Evolutionary conservation across 2,329 filamentous ascomycete species (phyloP).

Genomic region (Colletotrichum australisinense): DNA sequence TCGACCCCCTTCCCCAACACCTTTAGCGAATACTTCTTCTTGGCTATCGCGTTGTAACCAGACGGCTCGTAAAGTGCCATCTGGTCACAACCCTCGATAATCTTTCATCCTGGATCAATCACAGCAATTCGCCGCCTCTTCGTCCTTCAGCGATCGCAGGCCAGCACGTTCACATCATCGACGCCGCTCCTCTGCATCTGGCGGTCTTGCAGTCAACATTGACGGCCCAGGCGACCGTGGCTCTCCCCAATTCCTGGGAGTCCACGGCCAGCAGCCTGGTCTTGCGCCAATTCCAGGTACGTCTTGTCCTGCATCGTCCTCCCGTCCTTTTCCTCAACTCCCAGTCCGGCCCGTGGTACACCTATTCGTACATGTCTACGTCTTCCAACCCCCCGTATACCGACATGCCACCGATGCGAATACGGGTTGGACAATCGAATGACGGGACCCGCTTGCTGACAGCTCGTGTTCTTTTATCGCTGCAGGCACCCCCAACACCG

Average conservation of each 20-base stretch:
- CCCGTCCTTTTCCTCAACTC: constrained; percentile 24
- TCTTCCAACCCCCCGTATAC: constrained; percentile 15
- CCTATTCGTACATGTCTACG: background rate
- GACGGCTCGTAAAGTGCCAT: constrained; percentile 36
- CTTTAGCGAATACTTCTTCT: constrained; percentile 28
- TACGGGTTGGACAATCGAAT: constrained; percentile 20
- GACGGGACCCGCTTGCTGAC: constrained; percentile 36
- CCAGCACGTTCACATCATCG: constrained; percentile 44
- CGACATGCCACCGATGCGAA: constrained; percentile 24
- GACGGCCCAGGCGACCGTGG: constrained; percentile 44
- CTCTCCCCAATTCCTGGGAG: constrained; percentile 50
- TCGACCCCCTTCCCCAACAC: constrained; percentile 27
- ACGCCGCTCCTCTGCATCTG: constrained; percentile 44
- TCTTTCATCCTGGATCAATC: constrained; percentile 37
- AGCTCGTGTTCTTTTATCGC: constrained; percentile 32
- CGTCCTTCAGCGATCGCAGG: constrained; percentile 42
- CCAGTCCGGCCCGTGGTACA: constrained; percentile 16
- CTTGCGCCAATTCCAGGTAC: constrained; percentile 69
- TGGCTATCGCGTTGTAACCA: constrained; percentile 34
- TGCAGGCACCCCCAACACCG: constrained; percentile 65
- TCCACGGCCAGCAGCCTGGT: constrained; percentile 51
- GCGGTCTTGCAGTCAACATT: constrained; percentile 47
- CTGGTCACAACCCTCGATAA: constrained; percentile 36
- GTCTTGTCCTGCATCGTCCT: constrained; percentile 41
- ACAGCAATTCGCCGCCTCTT: constrained; percentile 34